These are phyloP conservation scores for Picochlorum sp. DNA, from an alignment of 139 green algal genomes.

Conservation along the genomic window DNA sequence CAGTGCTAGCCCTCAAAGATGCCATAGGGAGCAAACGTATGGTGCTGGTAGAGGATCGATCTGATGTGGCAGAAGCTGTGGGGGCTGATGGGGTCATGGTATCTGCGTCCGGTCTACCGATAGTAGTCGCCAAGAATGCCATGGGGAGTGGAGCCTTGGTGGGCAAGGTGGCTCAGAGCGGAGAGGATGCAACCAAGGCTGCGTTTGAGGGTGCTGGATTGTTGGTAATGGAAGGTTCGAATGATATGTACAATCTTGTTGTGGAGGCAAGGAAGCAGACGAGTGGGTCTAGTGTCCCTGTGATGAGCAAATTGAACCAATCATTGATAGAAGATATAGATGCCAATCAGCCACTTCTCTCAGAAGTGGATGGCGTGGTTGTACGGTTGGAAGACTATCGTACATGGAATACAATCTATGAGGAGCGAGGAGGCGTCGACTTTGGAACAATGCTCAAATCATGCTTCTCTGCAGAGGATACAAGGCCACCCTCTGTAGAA, in stretches of 20 bases:
- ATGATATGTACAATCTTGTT: background rate
- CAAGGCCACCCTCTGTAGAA: conserved; percentile 10
- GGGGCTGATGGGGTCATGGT: conserved; percentile 81
- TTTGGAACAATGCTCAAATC: background rate
- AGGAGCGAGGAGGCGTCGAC: background rate
- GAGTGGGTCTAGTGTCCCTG: conserved; percentile 53
- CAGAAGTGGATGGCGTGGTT: conserved; percentile 29
- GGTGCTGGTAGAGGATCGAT: conserved; percentile 75
- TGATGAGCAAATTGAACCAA: conserved; percentile 7
- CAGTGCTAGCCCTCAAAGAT: conserved; percentile 56
- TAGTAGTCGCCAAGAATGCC: conserved; percentile 76
- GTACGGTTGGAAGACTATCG: background rate
- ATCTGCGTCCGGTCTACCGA: conserved; percentile 62
- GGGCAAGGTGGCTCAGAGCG: conserved; percentile 41
- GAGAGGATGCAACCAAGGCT: conserved; percentile 37
- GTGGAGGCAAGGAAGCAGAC: conserved; percentile 33
- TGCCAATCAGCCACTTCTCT: background rate
- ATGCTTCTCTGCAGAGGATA: conserved; percentile 4
- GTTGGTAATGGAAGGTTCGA: conserved; percentile 44
- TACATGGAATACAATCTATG: background rate
- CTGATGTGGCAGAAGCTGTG: conserved; percentile 78
- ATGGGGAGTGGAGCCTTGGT: conserved; percentile 53
- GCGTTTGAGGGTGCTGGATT: conserved; percentile 74
- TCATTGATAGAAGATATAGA: background rate
- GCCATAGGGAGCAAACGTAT: conserved; percentile 59